Base-by-base conservation (phyloP, 2,329 filamentous ascomycete species). In the Verticillium albo-atrum region DNA sequence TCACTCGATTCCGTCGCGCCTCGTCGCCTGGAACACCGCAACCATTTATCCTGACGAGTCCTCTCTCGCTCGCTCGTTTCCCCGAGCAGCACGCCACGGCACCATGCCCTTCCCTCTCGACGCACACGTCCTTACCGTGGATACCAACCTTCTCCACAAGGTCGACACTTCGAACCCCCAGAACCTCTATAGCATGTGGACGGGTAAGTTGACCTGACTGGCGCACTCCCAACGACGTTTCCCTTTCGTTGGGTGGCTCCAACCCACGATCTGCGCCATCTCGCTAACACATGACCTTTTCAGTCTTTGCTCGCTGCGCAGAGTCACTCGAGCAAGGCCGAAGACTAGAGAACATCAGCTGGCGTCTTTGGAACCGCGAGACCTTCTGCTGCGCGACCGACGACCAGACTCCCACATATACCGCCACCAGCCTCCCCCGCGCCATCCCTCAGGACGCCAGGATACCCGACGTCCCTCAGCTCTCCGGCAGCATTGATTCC, bases 111-210 rank as follows among this genome's bases (percentile, higher is more conserved):
- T 90, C 72, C 84, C 86, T 77, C 82, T 96, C 75, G 87, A 90
- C 75, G 89, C 89, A 62, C 90, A 94, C 70, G 90, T 98, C 73
- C 82, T 98, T 71, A 92, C 92, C 63, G 90, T 98, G 74, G 92
- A 97, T 79, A 88, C 91, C 65, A 91, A 89, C 72, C 89, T 94
- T 67, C 93, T 99, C 74, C 91, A 95, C 81, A 92, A 96, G 74
- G 92, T 98, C 70, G 93, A 98, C 77, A 97, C 94, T 1, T 85
- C 89, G 66, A 96, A 96, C 74, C 89, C 91, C 28, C 91, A 96
- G 77, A 96, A 93, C 72, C 86, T 98, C 56, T 96, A 95, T 78
- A 93, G 91, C 80, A 96, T 98, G 86, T 97, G 93, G 92, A 94
- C 92, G 74, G 91, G 92, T 96, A 78, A 84, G 90, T 82, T 50